Base-by-base conservation (phyloP, 2,329 filamentous ascomycete species). In the Fusarium concolor region DNA sequence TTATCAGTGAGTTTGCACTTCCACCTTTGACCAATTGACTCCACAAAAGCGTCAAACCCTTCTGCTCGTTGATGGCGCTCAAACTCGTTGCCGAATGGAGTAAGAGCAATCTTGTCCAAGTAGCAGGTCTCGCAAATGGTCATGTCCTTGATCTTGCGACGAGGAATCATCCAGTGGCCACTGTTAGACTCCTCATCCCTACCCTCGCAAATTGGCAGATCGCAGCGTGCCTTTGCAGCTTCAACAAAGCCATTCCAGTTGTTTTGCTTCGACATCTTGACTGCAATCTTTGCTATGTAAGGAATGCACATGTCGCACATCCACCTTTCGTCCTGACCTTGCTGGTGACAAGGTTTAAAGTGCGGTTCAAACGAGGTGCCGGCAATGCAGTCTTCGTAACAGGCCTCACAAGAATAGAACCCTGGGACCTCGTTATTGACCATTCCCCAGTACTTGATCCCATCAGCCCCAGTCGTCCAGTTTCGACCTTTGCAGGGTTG, bases 341-440 rank as follows among this genome's bases (percentile, higher is more conserved):
- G 79, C 1, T 70, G 18, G 1, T 52, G 41, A 41, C 65, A 64
- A 1, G 67, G 70, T 1, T 67, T 67, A n/a, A 82, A 81, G 2
- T 58, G 68, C 5, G 62, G 17, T 10, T 77, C 77, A 17, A 80
- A 78, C 0, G 70, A 12, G 0, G 71, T 76, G 0, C 71, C 75
- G 2, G 57, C 67, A 5, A 81, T 60, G 1, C 60, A 49, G 39
- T 82, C 78, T 14, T 79, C 73, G 57, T 77, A 78, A 49, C 80
- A 82, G 6, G 80, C 76, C 29, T 81, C 75, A 29, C 80, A 82
- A 0, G 77, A 67, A 4, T 81, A 68, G 26, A 82, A 76, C 1
- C 75, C 75, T 1, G 72, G 59, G 1, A 80, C 70, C 5, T 76
- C 75, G 2, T 72, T 59, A 6, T 76, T 58, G 3, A 37, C 64